Percentiles rank a stretch among this genome's conserved stretches.
These are phyloP conservation scores for Pyricularia sp. DNA, from an alignment of 2,329 filamentous ascomycete species.

Conservation along the genomic window DNA sequence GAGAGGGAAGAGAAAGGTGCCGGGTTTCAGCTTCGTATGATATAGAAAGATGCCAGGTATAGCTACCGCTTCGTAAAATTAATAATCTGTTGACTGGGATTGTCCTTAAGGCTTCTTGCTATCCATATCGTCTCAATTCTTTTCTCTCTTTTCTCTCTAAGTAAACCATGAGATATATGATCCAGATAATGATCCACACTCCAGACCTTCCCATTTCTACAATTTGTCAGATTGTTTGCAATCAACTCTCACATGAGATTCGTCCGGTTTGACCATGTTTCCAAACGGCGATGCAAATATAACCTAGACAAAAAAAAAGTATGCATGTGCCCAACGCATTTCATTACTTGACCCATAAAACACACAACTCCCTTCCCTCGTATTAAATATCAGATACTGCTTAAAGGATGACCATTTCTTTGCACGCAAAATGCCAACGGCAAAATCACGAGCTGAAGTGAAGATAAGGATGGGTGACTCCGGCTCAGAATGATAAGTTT, in stretches of 20 bases:
- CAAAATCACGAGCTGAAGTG: neutral
- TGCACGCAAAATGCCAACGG: neutral
- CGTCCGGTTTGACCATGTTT: neutral
- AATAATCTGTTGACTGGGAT: neutral
- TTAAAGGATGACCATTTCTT: neutral
- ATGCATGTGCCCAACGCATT: neutral
- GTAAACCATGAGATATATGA: neutral
- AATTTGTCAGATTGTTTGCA: neutral
- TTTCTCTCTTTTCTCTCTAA: neutral
- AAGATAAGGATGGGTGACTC: neutral
- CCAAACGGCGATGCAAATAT: neutral
- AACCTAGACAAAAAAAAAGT: neutral
- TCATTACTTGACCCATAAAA: neutral
- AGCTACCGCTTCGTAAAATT: neutral
- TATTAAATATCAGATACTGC: neutral
- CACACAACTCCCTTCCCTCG: neutral
- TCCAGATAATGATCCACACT: neutral
- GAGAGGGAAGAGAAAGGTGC: conserved; percentile 52
- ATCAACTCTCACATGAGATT: neutral
- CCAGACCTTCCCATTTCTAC: neutral
- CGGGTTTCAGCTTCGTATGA: conserved; percentile 52
- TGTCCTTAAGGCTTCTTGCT: neutral
- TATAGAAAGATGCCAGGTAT: neutral
- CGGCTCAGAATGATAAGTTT: neutral
- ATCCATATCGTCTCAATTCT: neutral